Evolutionary conservation across 176 grass and related monocot species (phyloP).

Genomic region (Oryza glumipatula): DNA sequence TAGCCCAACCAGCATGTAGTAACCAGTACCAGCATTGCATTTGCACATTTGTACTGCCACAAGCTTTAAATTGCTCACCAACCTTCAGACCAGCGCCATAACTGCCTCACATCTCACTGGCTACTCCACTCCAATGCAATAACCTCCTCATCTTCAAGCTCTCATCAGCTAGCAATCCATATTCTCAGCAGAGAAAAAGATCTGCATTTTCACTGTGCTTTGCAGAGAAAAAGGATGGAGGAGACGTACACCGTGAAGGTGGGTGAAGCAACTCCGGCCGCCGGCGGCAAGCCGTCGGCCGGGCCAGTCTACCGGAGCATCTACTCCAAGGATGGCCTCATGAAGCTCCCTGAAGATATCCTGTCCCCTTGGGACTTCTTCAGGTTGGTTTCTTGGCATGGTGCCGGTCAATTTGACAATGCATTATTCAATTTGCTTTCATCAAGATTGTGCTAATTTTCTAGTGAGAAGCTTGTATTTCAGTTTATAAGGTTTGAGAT

Average conservation of each 20-base stretch:
- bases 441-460: not conserved
- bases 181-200: not conserved
- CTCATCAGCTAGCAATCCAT: not conserved
- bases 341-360: constrained; percentile 61
- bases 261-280: constrained; percentile 57
- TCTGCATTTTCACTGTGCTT: constrained; percentile 35
- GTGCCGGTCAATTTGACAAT: not conserved
- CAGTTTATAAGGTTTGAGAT: not conserved
- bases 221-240: constrained; percentile 41
- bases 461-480: not conserved
- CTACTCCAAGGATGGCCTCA: constrained; percentile 77
- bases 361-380: constrained; percentile 94
- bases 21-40: constrained; percentile 21
- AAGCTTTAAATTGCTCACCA: constrained; percentile 55
- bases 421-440: not conserved
- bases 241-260: constrained; percentile 79
- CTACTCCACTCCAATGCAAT: not conserved
- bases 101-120: constrained; percentile 31
- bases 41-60: constrained; percentile 30
- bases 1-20: not conserved
- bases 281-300: constrained; percentile 55
- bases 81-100: constrained; percentile 39
- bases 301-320: constrained; percentile 78
- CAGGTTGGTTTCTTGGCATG: constrained; percentile 47
- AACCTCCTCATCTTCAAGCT: not conserved